Evolutionary conservation across 257 asterid genomes (phyloP).

Genomic region (Salvia hispanica): DNA sequence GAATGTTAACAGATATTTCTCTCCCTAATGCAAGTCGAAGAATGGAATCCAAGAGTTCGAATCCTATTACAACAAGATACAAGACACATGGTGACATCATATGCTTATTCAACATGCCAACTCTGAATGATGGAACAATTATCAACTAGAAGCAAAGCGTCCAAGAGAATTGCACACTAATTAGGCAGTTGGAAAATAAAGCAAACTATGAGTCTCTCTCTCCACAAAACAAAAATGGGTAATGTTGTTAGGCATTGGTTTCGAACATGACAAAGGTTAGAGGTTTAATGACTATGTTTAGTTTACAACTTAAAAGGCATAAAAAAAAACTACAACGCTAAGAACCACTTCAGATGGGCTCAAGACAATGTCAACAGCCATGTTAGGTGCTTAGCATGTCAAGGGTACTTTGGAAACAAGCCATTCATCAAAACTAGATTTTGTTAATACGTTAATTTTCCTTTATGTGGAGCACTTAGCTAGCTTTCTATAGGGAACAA

Average conservation of each 20-base stretch:
- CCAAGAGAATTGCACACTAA: background rate
- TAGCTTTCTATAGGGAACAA: constrained; percentile 5
- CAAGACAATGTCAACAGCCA: background rate
- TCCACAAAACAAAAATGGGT: background rate
- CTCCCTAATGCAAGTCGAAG: constrained; percentile 17
- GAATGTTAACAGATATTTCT: constrained; percentile 2
- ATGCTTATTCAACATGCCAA: background rate
- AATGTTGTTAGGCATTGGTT: background rate
- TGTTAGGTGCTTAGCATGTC: background rate
- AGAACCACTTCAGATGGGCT: background rate
- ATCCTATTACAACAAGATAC: background rate
- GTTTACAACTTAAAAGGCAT: constrained; percentile 6
- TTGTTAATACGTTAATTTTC: background rate
- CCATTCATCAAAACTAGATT: background rate
- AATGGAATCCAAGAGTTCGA: constrained; percentile 2
- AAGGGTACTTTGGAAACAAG: background rate
- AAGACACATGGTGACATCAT: background rate
- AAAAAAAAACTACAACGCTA: background rate
- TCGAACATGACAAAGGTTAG: background rate
- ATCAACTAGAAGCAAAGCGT: background rate
- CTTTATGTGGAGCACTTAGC: background rate
- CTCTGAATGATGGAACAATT: constrained; percentile 10
- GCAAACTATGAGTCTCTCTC: background rate
- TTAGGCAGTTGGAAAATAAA: background rate
- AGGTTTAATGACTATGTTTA: constrained; percentile 11